Evolutionary conservation across 2,329 filamentous ascomycete species (phyloP), one percentile per base, ranked within the genome.

Genomic region (Fusarium torreyae): DNA sequence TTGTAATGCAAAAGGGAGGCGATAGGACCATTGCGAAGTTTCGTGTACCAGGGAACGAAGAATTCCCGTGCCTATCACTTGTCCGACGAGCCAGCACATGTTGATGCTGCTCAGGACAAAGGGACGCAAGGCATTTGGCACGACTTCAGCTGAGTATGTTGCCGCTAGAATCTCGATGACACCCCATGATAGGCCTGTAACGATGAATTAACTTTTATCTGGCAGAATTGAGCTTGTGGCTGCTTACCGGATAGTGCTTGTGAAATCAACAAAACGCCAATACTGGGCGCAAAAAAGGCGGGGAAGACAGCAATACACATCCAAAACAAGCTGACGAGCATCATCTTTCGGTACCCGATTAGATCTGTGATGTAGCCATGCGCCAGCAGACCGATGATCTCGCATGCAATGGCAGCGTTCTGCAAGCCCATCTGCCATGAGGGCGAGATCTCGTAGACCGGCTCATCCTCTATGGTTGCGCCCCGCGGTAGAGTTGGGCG

Each of bases 61-160:
- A 5, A 83, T 77, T 0, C 77, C 79, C 1, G 77, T 76, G 0
- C 74, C 76, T 4, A 81, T 70, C 13, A 84, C 69, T 52, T 83
- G 81, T 1, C 82, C 82, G 10, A 82, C 77, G 11, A 80, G 73
- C 77, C 80, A 83, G 57, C 81, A 83, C 61, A 83, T 72, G 56
- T 84, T 84, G 48, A 80, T 76, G 49, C 81, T 81, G 7, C 76
- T 78, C 0, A 80, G 78, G 3, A 84, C 68, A 48, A 80, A 82
- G 2, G 76, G 65, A 15, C 74, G 58, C 13, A 76, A 18, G 71
- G 75, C 20, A 78, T 76, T 31, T 68, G 82, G 76, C 20, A 73
- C 68, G 7, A 77, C 73, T 42, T 83, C 82, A 2, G 81, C 79
- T 1, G 81, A 80, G 49, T 83, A 83, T 1, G 81, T 77, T 0